Evolutionary conservation across 208 protist genomes (phyloP), one percentile per base, ranked within the genome.

Genomic region (Trypanosoma vivax): DNA sequence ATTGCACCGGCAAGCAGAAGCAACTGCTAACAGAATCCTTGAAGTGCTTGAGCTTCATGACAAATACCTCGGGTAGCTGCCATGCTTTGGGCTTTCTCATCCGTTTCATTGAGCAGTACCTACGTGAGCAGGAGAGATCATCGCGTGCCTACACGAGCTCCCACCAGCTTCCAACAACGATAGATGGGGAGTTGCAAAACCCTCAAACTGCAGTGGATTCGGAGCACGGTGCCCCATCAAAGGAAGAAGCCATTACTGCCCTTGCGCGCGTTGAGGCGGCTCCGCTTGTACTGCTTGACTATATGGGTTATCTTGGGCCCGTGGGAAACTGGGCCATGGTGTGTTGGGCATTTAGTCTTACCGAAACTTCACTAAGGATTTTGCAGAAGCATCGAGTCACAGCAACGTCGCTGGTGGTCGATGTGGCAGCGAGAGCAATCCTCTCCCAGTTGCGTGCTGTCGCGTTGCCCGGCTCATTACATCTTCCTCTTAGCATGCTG

Each of bases 241-340:
- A 46, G 23, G 46, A 60, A 19, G 55, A 52, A 28, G 60, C 37
- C n/a, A 60, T 67, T 35, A 37, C 53, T 14, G 51, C 68, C 1
- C n/a, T 70, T 7, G 51, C 52, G 3, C 31, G 54, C 14, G 40
- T 78, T 6, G 73, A 81, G 37, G 55, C 48, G 4, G 68, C 79
- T 1, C 70, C 79, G 38, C 49, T 83, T 9, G 51, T 91, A 10
- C 41, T 88, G 35, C 55, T 92, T 4, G 78, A 86, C 50, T 84
- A 87, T 34, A 68, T 87, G 14, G 73, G 75, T 21, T 49, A 85
- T 61, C 68, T 92, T 25, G 77, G 43, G 40, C 60, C 35, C 30
- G 62, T 61, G 10, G 76, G 76, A 11, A 81, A 56, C 29, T 92
- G 84, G 84, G 37, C 55, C 9, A 88, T 83, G 71, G 67, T 88